Base-by-base conservation (phyloP, 352 stramenopile genomes). In the Phytophthora nicotianae region DNA sequence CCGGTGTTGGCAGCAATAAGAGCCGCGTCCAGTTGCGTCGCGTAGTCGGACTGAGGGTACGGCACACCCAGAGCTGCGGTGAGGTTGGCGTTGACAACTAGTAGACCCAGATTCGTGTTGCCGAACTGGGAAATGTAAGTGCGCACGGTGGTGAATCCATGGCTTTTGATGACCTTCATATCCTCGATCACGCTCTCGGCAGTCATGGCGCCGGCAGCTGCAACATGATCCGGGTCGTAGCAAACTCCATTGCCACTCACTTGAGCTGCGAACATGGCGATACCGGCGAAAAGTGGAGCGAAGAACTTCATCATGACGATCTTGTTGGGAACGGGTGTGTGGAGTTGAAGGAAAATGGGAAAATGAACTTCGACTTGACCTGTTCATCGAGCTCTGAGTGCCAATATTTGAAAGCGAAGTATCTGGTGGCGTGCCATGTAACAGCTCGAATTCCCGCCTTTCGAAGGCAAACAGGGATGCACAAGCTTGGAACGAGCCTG, bases 111-210 rank as follows among this genome's bases (percentile, higher is more conserved):
- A 20, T 82, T 68, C 6, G 60, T 78, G 41, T 57, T 38, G 20
- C 81, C 81, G 47, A 88, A 76, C 37, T 78, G 52, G 40, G 62
- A 79, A 53, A 90, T 88, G 68, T 88, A 89, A 41, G 81, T 90
- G 57, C 81, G 78, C 38, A 90, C 76, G 47, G 73, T 65, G 9
- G 50, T 75, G 66, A 88, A 90, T 51, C 79, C 81, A 26, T 77
- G 65, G 49, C 24, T 54, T 60, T 81, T 83, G 56, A 88, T 86
- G 37, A 46, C 66, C 4, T 48, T 35, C 57, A 90, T 76, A 48
- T 90, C 81, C 6, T 55, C 56, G 7, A 47, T 43, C 6, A 86
- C 70, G 19, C 62, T 68, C 7, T 46, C 19, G 27, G 67, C 57
- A 16, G 75, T 59, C 37, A 68, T 62, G 10, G 33, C 38, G 17